These are phyloP conservation scores for Emericellopsis terricola DNA, from an alignment of 495 filamentous ascomycete species.

Conservation along the genomic window DNA sequence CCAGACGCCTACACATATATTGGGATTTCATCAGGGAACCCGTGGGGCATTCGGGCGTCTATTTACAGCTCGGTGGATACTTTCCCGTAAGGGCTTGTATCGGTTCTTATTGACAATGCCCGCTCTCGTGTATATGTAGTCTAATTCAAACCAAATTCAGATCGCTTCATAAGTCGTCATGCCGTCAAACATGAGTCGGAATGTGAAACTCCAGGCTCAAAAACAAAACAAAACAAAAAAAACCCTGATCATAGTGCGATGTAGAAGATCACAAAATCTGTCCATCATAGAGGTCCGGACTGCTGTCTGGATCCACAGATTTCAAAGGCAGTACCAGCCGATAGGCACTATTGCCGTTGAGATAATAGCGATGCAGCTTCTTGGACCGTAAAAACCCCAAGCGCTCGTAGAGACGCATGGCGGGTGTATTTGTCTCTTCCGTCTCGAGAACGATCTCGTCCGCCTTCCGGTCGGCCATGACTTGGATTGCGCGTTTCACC, in stretches of 20 bases:
- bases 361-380: conserved; percentile 83
- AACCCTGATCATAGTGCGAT: no score
- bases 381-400: conserved; percentile 89
- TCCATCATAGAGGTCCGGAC: conserved; percentile 8
- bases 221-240: no score
- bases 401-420: conserved; percentile 84
- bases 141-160: no score
- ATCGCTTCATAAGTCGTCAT: no score
- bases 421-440: conserved; percentile 82
- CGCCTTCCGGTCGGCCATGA: conserved; percentile 67
- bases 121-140: no score
- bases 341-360: conserved; percentile 93
- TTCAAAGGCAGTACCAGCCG: conserved; percentile 72
- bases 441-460: conserved; percentile 96
- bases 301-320: conserved; percentile 14
- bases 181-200: no score
- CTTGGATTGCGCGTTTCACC: conserved; percentile 80
- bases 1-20: conserved; percentile 59
- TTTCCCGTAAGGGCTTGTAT: conserved; percentile 1
- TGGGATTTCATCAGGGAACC: conserved; percentile 44
- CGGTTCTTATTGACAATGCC: no score
- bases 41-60: conserved; percentile 47
- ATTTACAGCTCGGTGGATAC: conserved; percentile 27
- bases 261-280: neutral
- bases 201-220: no score